Evolutionary conservation across 2,329 filamentous ascomycete genomes (phyloP), one percentile per base, ranked within the genome.

Genomic region (Akanthomyces lecanii): DNA sequence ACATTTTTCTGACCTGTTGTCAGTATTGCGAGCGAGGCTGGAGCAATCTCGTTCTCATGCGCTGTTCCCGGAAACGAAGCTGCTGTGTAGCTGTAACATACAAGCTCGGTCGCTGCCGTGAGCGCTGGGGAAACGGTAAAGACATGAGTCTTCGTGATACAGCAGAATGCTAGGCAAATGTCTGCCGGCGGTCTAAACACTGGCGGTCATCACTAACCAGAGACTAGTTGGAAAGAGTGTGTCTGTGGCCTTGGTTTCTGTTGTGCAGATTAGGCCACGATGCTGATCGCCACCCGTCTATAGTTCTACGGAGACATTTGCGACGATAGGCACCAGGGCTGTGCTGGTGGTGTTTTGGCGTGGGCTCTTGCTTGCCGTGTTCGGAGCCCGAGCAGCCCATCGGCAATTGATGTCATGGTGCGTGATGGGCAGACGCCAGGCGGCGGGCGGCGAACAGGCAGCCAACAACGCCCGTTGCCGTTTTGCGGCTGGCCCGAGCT

Each of bases 321-420:
- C 38, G 36, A 45, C 40, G 42, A 56, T 56, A 4, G 7, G 52
- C 25, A 25, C 40, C 38, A 45, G 53, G 53, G 53, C 40, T 56
- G 28, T 45, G 54, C 54, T 44, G 53, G n/a, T 8, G 16, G 40
- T 16, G 42, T 45, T 16, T 40, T 40, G 42, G 18, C n/a, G 16
- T 45, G 38, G 12, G 14, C 8, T 14, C 14, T 40, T 7, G 33
- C 33, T 40, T 42, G 36, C 53, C 25, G 11, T 56, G 4, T 21
- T 44, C 40, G 47, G 28, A 47, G n/a, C 25, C 53, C 38, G 53
- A 55, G 21, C 38, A 10, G 36, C 4, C 0, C 25, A 25, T 55
- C 53, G 54, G 54, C 54, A 56, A 56, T 56, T 56, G 54, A 36
- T 33, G 28, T 23, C 38, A 33, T 16, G 54, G 38, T 28, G 36